Evolutionary conservation across 2,329 filamentous ascomycete genomes (phyloP), one percentile per base, ranked within the genome.

Genomic region (Chlorencoelia australis): DNA sequence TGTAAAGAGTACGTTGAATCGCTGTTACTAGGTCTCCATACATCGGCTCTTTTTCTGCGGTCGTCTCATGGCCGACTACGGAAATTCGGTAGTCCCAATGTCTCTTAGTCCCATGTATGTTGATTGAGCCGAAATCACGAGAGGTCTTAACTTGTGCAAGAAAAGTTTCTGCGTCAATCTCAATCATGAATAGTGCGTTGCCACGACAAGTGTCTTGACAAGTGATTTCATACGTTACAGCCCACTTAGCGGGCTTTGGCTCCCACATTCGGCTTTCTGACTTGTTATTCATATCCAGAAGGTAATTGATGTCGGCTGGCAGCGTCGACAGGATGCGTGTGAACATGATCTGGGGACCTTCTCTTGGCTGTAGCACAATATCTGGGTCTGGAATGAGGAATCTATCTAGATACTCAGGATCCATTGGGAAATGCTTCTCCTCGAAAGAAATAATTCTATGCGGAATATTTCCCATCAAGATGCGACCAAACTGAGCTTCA

Each of bases 101-200:
- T 30, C 53, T 40, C 40, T 43, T 48, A 6, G 45, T 47, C 18
- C 55, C 52, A 40, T 58, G 54, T 5, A 55, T 34, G 35, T 48
- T 48, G 5, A 56, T 39, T 8, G 25, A 30, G 3, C 51, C 53
- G 14, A 52, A 40, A 1, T 41, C 30, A 8, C 28, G 39, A 10
- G 22, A 27, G 7, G 33, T 39, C 28, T 46, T 46, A 13, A 52
- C 35, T 9, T 37, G 30, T 2, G 41, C 32, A 3, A 22, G 22
- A 27, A 54, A 53, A 3, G 33, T 54, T 33, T 56, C 54, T 2
- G 39, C 51, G 40, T 57, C 42, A 17, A 57, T 49, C 19, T 52
- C 47, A 13, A 58, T 42, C 9, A 35, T 40, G 26, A 56, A 54
- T 1, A 28, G 15, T 4, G 21, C 30, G 6, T 32, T 33, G 8